Evolutionary conservation across 176 grass and related monocot genomes (phyloP).

Genomic region (Triticum urartu): DNA sequence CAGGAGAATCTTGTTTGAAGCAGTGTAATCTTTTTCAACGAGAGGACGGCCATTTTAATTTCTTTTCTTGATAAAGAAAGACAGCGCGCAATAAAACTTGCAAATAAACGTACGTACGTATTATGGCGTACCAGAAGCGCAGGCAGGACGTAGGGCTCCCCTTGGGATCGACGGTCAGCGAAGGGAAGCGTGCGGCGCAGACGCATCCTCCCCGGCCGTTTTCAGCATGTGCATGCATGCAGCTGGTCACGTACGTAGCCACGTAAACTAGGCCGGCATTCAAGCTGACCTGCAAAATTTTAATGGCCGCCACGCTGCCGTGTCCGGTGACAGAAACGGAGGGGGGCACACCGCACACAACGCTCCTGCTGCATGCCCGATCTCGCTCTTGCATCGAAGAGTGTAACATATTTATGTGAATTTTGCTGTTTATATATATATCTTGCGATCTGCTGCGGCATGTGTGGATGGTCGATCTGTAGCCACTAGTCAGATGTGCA

Average conservation of each 20-base stretch:
- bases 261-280: not conserved
- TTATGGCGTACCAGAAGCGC: too few relatives aligned
- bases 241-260: not conserved
- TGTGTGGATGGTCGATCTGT: not conserved
- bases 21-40: too few relatives aligned
- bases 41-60: too few relatives aligned
- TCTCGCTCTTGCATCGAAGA: not conserved
- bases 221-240: not conserved
- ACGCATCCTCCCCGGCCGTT: too few relatives aligned
- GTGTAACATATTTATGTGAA: too few relatives aligned
- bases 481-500: conserved; percentile 17
- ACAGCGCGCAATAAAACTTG: not conserved
- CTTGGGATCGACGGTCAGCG: too few relatives aligned
- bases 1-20: too few relatives aligned
- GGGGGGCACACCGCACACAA: not conserved
- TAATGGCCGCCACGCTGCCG: conserved; percentile 32
- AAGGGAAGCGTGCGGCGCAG: too few relatives aligned
- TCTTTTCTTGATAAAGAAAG: too few relatives aligned
- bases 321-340: not conserved
- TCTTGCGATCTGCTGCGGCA: too few relatives aligned
- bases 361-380: not conserved
- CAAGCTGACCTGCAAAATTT: not conserved
- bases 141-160: not conserved
- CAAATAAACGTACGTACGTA: not conserved
- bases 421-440: too few relatives aligned